phyloP scores from a whole-genome alignment of 306 rosid species.

The Sechiopsis laciniata region DNA sequence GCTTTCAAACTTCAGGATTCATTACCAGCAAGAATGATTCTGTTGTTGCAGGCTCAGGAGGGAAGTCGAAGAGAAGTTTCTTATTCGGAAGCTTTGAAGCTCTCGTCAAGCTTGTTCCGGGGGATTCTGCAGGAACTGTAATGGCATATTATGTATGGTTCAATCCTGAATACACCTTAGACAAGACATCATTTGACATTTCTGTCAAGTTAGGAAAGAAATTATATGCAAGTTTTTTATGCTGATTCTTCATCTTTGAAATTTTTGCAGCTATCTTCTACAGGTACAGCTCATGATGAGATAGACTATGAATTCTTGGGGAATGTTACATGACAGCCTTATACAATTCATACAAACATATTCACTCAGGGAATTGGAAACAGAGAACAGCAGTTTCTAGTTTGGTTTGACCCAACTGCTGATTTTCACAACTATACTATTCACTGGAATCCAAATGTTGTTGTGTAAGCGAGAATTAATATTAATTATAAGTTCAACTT shows the following conservation, averaged over 20 bases:
- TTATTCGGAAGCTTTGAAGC: conserved; percentile 69
- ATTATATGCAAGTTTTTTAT: not conserved
- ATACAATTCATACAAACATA: too few species aligned
- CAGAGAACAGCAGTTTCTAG: too few species aligned
- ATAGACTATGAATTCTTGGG: too few species aligned
- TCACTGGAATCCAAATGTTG: conserved; percentile 22
- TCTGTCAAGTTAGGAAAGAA: not conserved
- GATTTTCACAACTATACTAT: too few species aligned
- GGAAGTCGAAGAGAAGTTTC: conserved; percentile 56
- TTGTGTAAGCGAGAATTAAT: not conserved
- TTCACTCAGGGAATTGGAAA: too few species aligned
- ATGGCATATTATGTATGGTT: conserved; percentile 75
- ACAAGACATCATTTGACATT: not conserved
- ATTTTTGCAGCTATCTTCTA: conserved; percentile 32
- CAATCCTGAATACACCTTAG: not conserved
- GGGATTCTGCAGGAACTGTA: conserved; percentile 75
- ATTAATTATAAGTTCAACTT: not conserved
- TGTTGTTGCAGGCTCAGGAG: conserved; percentile 61
- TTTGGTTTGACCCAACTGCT: too few species aligned
- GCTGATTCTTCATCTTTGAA: conserved; percentile 12
- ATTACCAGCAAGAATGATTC: not conserved
- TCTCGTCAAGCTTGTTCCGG: conserved; percentile 58
- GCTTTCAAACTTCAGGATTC: not conserved
- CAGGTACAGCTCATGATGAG: too few species aligned
- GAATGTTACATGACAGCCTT: too few species aligned